phyloP scores from a whole-genome alignment of 2,329 filamentous ascomycete genomes.

The Fusarium hostae region DNA sequence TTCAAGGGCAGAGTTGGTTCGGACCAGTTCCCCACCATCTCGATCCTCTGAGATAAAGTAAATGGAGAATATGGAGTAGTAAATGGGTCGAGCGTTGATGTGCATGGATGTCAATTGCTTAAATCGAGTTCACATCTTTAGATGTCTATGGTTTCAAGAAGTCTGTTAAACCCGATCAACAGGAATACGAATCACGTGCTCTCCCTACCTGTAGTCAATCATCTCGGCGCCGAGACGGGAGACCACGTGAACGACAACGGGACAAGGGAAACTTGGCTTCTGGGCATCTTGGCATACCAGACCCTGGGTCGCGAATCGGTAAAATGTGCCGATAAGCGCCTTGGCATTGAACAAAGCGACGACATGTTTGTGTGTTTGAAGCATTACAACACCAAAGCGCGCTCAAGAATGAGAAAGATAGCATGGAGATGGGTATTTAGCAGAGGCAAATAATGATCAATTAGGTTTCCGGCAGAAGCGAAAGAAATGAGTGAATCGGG shows the following conservation, averaged over 20 bases:
- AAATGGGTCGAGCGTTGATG: constrained; percentile 23
- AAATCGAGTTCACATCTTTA: not conserved
- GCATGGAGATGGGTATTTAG: not conserved
- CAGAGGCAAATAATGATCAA: constrained; percentile 4
- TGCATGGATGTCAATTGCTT: not conserved
- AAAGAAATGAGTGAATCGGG: constrained; percentile 2
- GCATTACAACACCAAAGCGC: not conserved
- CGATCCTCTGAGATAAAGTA: constrained; percentile 24
- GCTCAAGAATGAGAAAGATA: not conserved
- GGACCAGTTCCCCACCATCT: constrained; percentile 20
- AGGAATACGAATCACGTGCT: constrained; percentile 27
- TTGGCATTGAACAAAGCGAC: constrained; percentile 39
- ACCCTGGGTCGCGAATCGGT: constrained; percentile 41
- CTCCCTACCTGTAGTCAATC: not conserved
- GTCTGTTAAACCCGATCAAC: not conserved
- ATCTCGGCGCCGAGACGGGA: constrained; percentile 20
- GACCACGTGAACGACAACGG: constrained; percentile 29
- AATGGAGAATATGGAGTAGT: constrained; percentile 22
- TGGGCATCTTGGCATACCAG: constrained; percentile 40
- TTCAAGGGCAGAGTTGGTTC: constrained; percentile 18
- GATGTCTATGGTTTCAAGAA: not conserved
- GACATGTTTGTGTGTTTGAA: constrained; percentile 12
- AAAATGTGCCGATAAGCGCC: constrained; percentile 42
- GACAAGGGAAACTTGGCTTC: constrained; percentile 25
- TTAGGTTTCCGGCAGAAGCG: constrained; percentile 6